Evolutionary conservation across 1,284 basidiomycete genomes (phyloP).

Genomic region (Ustilago shanxiensis): DNA sequence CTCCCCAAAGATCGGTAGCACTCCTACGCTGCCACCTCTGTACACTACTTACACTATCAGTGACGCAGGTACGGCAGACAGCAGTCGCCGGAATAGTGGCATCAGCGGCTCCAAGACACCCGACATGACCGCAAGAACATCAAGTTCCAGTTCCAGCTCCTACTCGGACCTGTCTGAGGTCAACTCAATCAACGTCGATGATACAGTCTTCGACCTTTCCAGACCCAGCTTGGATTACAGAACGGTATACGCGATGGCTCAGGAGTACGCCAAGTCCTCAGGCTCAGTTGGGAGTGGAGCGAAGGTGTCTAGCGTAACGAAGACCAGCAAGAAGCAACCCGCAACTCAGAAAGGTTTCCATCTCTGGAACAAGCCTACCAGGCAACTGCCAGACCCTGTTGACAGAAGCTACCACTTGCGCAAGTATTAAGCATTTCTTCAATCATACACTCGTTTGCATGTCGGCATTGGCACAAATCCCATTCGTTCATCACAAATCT

Average conservation of each 20-base stretch:
- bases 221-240: slow-evolving; percentile 19
- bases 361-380: not conserved
- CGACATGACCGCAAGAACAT: slow-evolving; percentile 23
- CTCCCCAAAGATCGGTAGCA: slow-evolving; percentile 12
- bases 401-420: slow-evolving; percentile 30
- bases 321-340: not conserved
- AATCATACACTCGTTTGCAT: not conserved
- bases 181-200: slow-evolving; percentile 8
- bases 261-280: slow-evolving; percentile 20
- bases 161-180: slow-evolving; percentile 25
- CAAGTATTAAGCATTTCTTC: slow-evolving; percentile 3
- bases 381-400: slow-evolving; percentile 5
- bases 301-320: not conserved
- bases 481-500: not conserved
- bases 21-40: slow-evolving; percentile 5
- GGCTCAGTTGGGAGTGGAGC: not conserved
- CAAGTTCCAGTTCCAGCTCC: slow-evolving; percentile 24
- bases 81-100: not conserved
- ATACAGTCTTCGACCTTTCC: slow-evolving; percentile 35
- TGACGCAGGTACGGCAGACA: not conserved
- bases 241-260: slow-evolving; percentile 18
- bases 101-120: slow-evolving; percentile 14
- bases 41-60: not conserved
- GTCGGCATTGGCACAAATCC: not conserved
- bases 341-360: not conserved